These are phyloP conservation scores for Vitis rupestris DNA, from an alignment of 164 flowering plant species.

Conservation along the genomic window DNA sequence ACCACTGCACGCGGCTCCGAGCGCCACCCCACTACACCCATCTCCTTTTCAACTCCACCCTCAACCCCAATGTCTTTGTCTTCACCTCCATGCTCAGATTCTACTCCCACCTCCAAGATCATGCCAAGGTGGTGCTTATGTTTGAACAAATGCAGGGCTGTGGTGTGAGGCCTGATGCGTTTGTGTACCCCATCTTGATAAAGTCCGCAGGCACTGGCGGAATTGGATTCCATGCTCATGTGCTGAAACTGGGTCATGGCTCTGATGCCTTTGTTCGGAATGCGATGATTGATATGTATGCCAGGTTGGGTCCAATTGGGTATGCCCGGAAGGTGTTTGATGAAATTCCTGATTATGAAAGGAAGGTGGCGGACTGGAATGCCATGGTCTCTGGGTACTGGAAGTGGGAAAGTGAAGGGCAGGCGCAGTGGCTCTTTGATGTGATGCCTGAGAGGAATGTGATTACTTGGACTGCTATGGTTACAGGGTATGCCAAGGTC, in stretches of 20 bases:
- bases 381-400: constrained; percentile 67
- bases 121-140: constrained; percentile 20
- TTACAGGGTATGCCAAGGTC: constrained; percentile 52
- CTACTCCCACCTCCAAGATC: constrained; percentile 12
- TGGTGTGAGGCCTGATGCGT: constrained; percentile 17
- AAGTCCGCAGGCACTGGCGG: constrained; percentile 29
- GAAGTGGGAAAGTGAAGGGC: constrained; percentile 48
- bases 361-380: constrained; percentile 58
- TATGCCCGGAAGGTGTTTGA: constrained; percentile 57
- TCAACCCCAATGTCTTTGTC: constrained; percentile 19
- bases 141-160: constrained; percentile 27
- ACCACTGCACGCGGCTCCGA: constrained; percentile 40
- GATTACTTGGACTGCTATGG: constrained; percentile 84
- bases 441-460: constrained; percentile 61
- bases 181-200: constrained; percentile 33
- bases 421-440: constrained; percentile 48
- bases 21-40: constrained; percentile 42
- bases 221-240: constrained; percentile 32
- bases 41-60: constrained; percentile 19
- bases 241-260: constrained; percentile 34
- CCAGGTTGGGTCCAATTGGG: constrained; percentile 34
- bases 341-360: constrained; percentile 41
- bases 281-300: constrained; percentile 49
- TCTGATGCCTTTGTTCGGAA: constrained; percentile 44
- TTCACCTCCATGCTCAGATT: constrained; percentile 24